Evolutionary conservation across 169 alveolate species (phyloP), one percentile per base, ranked within the genome.

Genomic region (Miamiensis avidus): DNA sequence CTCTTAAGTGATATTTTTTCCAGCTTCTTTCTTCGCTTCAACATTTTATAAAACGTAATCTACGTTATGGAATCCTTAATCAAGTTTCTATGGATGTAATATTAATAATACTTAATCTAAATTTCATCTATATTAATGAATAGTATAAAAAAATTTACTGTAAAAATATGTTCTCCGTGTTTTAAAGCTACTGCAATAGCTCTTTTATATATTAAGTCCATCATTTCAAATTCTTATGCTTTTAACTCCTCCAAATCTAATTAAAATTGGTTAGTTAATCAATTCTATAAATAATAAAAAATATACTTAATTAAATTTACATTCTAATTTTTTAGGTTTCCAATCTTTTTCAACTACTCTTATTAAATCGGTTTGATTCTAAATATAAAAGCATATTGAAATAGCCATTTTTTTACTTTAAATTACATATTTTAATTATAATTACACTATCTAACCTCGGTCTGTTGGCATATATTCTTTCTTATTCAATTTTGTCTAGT

Each of bases 191-290:
- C 81, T 32, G 49, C 31, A 30, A 30, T 74, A 75, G 87, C 81
- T 81, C 81, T 86, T 64, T 82, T 86, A 81, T 81, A 81, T 30
- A 86, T 86, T 74, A 86, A 86, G 34, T 74, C 81, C 84, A 81
- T 86, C 90, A 86, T 86, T 75, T 86, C 90, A 74, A 75, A 81
- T 32, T 86, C 84, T 77, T 86, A 76, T 32, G 65, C 78, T 65
- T 75, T 74, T 25, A 81, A 31, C 30, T 82, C 64, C 6, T 74
- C 83, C 34, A 86, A 75, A 75, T 86, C 84, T 74, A 34, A 26
- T 78, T n/a, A 32, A 25, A n/a, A 32, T 16, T 32, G 15, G 0
- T 32, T 1, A 4, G 29, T 31, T 31, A 15, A 31, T 31, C 26
- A 31, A 0, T 28, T 32, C n/a, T 76, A 28, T 25, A 33, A 0